phyloP scores from a whole-genome alignment of 305 asterid genomes.

The Rubia occidens region DNA sequence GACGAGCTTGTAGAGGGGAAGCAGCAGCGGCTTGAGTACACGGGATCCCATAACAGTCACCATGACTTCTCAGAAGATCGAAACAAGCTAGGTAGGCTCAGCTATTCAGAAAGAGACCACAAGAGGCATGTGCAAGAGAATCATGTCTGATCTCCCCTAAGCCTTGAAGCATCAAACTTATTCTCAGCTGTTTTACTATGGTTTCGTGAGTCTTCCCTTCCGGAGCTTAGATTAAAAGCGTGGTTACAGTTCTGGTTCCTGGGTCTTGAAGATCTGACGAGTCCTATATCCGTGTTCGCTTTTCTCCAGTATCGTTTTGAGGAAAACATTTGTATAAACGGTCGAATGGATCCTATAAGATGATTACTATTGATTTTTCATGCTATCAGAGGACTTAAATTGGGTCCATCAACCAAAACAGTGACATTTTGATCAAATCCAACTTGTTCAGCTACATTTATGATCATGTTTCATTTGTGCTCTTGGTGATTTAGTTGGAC shows the following conservation, averaged over 20 bases:
- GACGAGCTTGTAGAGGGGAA: slow-evolving; percentile 44
- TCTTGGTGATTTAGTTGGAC: neutral
- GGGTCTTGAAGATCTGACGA: neutral
- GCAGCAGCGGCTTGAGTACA: slow-evolving; percentile 33
- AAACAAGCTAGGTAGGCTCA: slow-evolving; percentile 29
- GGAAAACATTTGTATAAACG: slow-evolving; percentile 6
- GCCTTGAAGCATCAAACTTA: neutral
- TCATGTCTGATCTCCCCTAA: slow-evolving; percentile 26
- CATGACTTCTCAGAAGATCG: slow-evolving; percentile 32
- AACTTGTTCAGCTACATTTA: neutral
- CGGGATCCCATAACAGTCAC: slow-evolving; percentile 24
- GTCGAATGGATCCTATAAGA: slow-evolving; percentile 1
- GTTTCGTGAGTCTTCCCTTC: neutral
- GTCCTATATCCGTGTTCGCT: neutral
- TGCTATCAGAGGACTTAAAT: slow-evolving; percentile 10
- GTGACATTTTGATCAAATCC: slow-evolving; percentile 4
- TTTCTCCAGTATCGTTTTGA: slow-evolving; percentile 2
- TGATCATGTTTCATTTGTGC: neutral
- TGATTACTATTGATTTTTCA: neutral
- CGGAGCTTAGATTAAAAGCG: neutral
- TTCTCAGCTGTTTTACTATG: neutral
- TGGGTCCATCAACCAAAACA: slow-evolving; percentile 6
- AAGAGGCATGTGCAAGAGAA: slow-evolving; percentile 45
- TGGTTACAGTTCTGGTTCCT: neutral
- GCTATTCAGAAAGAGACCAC: slow-evolving; percentile 63